Evolutionary conservation across 345 rosid species (phyloP).

Genomic region (Syzygium oleosum): DNA sequence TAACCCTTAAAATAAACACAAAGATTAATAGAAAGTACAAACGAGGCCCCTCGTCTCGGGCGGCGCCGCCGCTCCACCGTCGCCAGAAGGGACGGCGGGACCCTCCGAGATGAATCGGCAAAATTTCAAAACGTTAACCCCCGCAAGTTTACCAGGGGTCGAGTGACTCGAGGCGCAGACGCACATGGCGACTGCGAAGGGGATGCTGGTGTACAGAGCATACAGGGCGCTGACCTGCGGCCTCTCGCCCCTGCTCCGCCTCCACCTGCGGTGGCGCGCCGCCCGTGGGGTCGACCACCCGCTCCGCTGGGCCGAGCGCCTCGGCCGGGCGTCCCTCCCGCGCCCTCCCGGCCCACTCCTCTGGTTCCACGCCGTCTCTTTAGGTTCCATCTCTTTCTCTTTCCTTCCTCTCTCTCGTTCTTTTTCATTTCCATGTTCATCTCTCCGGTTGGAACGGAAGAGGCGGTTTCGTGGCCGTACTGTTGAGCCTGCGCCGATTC

Average conservation of each 20-base stretch:
- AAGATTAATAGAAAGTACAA: background rate
- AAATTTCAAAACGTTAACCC: no score
- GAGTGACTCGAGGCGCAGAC: background rate
- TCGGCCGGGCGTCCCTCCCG: constrained; percentile 57
- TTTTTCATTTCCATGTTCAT: background rate
- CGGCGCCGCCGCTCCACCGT: background rate
- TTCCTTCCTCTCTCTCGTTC: background rate
- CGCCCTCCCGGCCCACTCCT: constrained; percentile 69
- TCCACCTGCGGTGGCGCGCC: constrained; percentile 64
- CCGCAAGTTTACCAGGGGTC: background rate
- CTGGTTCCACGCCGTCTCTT: constrained; percentile 94
- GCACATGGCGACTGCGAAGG: constrained; percentile 8
- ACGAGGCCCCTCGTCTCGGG: background rate
- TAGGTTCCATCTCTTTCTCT: constrained; percentile 26
- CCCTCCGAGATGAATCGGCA: no score
- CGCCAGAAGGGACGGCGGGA: background rate
- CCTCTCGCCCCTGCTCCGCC: constrained; percentile 53
- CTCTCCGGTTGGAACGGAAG: background rate
- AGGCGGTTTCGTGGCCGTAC: background rate
- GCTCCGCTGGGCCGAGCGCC: constrained; percentile 75
- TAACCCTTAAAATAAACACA: no score
- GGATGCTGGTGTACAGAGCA: constrained; percentile 40
- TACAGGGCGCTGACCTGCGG: constrained; percentile 61
- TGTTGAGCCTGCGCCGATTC: background rate
- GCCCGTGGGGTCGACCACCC: constrained; percentile 68